Evolutionary conservation across 129 eudicot genomes (phyloP), one percentile per base, ranked within the genome.

Genomic region (Ambrosia artemisiifolia): DNA sequence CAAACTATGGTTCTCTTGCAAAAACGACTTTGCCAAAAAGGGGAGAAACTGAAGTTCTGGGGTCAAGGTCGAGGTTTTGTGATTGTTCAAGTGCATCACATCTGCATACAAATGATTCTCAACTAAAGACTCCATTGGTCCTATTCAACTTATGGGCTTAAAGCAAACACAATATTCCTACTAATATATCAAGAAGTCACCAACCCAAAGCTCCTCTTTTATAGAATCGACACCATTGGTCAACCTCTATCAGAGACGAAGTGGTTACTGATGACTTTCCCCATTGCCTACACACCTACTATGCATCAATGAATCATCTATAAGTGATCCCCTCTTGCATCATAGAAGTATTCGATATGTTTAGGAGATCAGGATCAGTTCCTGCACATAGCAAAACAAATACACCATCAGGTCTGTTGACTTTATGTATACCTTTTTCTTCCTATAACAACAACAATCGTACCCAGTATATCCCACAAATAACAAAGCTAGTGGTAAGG

Each of bases 1-100:
- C 36, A 76, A 30, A 14, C 32, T 36, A 20, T 36, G 11, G 57
- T 75, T 75, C 67, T 75, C 63, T 54, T 69, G 81, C 24, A 80
- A 53, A 65, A 69, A 63, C 56, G 75, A 42, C 2, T 72, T 40
- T 40, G 30, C 44, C 34, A 63, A 16, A 11, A 20, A 13, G 30
- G 69, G 59, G 78, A 47, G 51, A 30, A 42, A 53, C 5, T 66
- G 67, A 14, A 20, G 48, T 43, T 47, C 65, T 8, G 78, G 81
- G 40, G 70, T 19, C 62, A 73, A 60, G 24, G 9, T 44, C 3
- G 76, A 57, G 43, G 43, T 42, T 60, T 44, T 46, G 38, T 7
- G 13, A 61, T 46, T 32, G 77, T 72, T 72, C 9, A 72, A 72
- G 63, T 48, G 49, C 63, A 34, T 19, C 48, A 62, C 71, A 3